Evolutionary conservation across 225 moss, liverwort and hornwort species (phyloP).

Genomic region (Ulota crispa): DNA sequence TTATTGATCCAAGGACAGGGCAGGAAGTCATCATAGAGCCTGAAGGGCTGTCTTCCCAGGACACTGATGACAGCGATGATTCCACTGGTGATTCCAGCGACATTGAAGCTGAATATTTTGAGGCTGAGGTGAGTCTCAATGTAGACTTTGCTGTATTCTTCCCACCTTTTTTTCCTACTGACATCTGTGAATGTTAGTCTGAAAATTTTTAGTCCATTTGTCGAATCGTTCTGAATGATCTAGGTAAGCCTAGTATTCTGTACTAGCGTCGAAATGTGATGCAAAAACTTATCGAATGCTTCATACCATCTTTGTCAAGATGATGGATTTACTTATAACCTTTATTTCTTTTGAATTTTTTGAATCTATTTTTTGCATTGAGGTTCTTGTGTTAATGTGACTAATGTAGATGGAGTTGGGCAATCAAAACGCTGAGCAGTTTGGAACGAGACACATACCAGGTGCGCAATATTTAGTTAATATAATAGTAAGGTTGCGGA

Average conservation of each 20-base stretch:
- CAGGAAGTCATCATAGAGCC: slow-evolving; percentile 63
- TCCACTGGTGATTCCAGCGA: slow-evolving; percentile 51
- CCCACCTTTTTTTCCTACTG: neutral
- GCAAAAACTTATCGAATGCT: neutral
- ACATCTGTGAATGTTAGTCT: neutral
- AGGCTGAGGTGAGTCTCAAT: slow-evolving; percentile 63
- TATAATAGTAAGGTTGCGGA: neutral
- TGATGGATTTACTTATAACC: neutral
- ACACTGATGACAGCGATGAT: slow-evolving; percentile 58
- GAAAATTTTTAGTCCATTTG: neutral
- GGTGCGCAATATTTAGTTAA: slow-evolving; percentile 35
- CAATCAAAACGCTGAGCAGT: slow-evolving; percentile 73
- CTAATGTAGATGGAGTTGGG: slow-evolving; percentile 82
- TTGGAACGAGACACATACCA: slow-evolving; percentile 61
- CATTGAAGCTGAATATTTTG: slow-evolving; percentile 82
- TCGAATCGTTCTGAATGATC: slow-evolving; percentile 7
- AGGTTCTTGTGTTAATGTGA: neutral
- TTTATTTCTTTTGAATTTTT: neutral
- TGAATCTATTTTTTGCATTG: neutral
- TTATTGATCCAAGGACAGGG: slow-evolving; percentile 89
- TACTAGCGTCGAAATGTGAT: slow-evolving; percentile 5
- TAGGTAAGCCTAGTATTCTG: slow-evolving; percentile 5
- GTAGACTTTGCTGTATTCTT: neutral
- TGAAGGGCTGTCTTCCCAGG: slow-evolving; percentile 43
- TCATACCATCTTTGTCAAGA: neutral